Percentiles rank a stretch among this genome's conserved stretches.
Conservation (phyloP, 805 yeast genomes). For the Myxozyma melibiosi region DNA sequence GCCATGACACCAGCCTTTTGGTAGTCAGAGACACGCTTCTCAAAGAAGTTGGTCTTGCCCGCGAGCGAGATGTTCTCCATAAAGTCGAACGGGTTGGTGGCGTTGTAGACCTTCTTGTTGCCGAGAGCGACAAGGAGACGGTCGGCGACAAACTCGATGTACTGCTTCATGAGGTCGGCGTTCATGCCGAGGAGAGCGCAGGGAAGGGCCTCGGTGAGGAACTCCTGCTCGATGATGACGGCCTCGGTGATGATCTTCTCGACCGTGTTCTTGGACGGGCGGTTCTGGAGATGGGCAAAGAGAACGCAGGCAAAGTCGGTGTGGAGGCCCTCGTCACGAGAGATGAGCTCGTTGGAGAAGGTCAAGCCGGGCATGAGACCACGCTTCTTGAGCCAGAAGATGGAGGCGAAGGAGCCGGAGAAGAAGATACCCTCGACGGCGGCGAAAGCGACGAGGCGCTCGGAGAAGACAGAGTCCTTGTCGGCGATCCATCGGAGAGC, state of each 20-base stretch:
- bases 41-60: slow-evolving; percentile 98
- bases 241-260: slow-evolving; percentile 92
- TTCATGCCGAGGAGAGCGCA: slow-evolving; percentile 94
- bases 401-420: slow-evolving; percentile 97
- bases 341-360: slow-evolving; percentile 94
- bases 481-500: slow-evolving; percentile 96
- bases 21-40: slow-evolving; percentile 97
- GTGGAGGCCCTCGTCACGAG: slow-evolving; percentile 98
- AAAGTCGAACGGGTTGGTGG: slow-evolving; percentile 92
- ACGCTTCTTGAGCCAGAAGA: slow-evolving; percentile 98
- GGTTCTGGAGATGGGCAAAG: slow-evolving; percentile 88
- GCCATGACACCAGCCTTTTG: slow-evolving; percentile 99
- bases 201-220: slow-evolving; percentile 93
- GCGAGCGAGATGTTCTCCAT: slow-evolving; percentile 99
- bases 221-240: slow-evolving; percentile 89
- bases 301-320: slow-evolving; percentile 97
- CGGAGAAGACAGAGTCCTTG: slow-evolving; percentile 84
- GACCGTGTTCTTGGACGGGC: slow-evolving; percentile 78
- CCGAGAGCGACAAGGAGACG: slow-evolving; percentile 90
- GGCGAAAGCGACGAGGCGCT: slow-evolving; percentile 96
- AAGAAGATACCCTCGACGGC: slow-evolving; percentile 99
- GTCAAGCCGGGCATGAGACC: slow-evolving; percentile 99
- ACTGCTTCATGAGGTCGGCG: slow-evolving; percentile 90
- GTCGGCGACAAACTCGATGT: slow-evolving; percentile 97
- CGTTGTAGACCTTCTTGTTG: slow-evolving; percentile 83